A percentile compares a stretch with the other conserved stretches of the same genome.
These are phyloP conservation scores for Epichloe scottii DNA, from an alignment of 2,329 filamentous ascomycete genomes.

Conservation along the genomic window DNA sequence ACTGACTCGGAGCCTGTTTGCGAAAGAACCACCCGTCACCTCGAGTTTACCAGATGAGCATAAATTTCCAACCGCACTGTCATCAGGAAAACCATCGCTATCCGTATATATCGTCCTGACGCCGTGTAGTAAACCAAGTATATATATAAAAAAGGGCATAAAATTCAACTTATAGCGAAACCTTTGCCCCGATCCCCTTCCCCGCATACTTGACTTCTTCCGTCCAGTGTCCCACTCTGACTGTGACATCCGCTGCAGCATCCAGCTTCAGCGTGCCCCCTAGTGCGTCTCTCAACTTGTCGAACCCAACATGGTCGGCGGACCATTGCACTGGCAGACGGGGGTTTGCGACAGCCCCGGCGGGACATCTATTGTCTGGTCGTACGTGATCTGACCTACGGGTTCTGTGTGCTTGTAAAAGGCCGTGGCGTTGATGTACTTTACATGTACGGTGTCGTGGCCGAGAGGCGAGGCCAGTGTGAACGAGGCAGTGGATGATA, in stretches of 20 bases:
- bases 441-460: constrained; percentile 62
- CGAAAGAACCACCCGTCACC: too few relatives aligned
- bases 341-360: constrained; percentile 65
- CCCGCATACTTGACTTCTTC: constrained; percentile 61
- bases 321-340: constrained; percentile 73
- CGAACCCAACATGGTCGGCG: constrained; percentile 66
- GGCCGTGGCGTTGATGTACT: constrained; percentile 70
- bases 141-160: too few relatives aligned
- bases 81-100: too few relatives aligned
- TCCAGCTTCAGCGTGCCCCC: constrained; percentile 71
- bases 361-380: constrained; percentile 60
- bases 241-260: constrained; percentile 61
- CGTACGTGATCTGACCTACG: constrained; percentile 66
- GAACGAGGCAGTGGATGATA: constrained; percentile 79
- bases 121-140: too few relatives aligned
- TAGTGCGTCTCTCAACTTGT: constrained; percentile 65
- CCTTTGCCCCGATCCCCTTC: constrained; percentile 55
- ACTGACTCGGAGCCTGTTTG: too few relatives aligned
- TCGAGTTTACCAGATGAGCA: too few relatives aligned
- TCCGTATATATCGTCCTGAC: too few relatives aligned
- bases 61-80: too few relatives aligned
- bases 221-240: constrained; percentile 63
- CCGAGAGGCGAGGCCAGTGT: constrained; percentile 66
- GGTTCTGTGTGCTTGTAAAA: constrained; percentile 70
- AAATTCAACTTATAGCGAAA: constrained; percentile 14